Evolutionary conservation across 176 grass and related monocot genomes (phyloP).

Genomic region (Oryza glumipatula): DNA sequence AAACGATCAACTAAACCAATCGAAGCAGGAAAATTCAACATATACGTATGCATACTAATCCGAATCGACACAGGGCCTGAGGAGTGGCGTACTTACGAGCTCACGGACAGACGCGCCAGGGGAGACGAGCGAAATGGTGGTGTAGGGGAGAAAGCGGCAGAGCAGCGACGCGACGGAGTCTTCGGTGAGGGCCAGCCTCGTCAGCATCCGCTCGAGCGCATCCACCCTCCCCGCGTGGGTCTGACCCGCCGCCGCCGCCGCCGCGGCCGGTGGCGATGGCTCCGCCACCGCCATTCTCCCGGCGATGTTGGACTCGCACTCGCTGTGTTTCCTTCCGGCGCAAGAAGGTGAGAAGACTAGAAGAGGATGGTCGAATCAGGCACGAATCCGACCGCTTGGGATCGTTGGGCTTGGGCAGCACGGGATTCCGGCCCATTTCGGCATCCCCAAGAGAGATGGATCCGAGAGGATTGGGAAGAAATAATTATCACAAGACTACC

Average conservation of each 20-base stretch:
- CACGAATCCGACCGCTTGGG: not conserved
- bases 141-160: conserved; percentile 72
- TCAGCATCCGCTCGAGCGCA: conserved; percentile 81
- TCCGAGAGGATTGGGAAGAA: too few species aligned
- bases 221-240: conserved; percentile 75
- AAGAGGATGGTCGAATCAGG: not conserved
- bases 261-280: conserved; percentile 15
- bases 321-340: conserved; percentile 33
- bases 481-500: too few species aligned
- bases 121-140: conserved; percentile 82
- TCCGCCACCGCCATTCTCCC: conserved; percentile 50
- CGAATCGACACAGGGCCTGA: not conserved
- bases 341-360: conserved; percentile 25
- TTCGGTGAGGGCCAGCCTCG: conserved; percentile 78
- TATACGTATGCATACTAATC: not conserved
- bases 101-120: conserved; percentile 66
- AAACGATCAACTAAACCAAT: not conserved
- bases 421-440: too few species aligned
- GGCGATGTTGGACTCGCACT: conserved; percentile 29
- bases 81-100: conserved; percentile 44
- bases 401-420: too few species aligned
- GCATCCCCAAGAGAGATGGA: not conserved
- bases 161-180: conserved; percentile 77
- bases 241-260: conserved; percentile 26
- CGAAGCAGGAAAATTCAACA: not conserved